These are phyloP conservation scores for Curvularia eragrostidis DNA, from an alignment of 2,329 filamentous ascomycete genomes.

Conservation along the genomic window DNA sequence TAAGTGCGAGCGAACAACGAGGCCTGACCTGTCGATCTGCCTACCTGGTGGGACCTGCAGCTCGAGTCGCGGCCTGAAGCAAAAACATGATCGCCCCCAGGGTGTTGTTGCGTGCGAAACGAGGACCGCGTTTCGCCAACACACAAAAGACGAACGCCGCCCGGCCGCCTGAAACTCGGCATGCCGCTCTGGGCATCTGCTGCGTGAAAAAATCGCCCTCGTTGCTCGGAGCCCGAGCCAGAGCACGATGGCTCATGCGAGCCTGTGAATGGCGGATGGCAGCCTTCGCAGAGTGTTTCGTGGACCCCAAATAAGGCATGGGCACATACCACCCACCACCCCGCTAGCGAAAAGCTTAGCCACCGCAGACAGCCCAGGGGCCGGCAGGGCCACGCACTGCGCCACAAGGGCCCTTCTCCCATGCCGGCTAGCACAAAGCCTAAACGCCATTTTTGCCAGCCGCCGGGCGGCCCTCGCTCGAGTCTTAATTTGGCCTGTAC, in stretches of 20 bases:
- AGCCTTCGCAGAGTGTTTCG: background rate
- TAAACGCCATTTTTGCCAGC: background rate
- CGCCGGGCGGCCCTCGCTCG: background rate
- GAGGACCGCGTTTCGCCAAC: background rate
- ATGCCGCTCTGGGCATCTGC: background rate
- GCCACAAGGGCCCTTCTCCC: background rate
- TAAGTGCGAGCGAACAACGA: background rate
- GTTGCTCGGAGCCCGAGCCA: background rate
- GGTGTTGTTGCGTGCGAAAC: background rate
- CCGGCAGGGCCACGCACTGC: background rate
- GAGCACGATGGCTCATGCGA: background rate
- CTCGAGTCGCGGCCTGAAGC: constrained; percentile 3
- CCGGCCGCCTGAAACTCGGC: constrained; percentile 1
- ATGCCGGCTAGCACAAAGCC: background rate
- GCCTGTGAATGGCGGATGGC: background rate
- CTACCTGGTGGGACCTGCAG: constrained; percentile 15
- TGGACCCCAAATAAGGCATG: background rate
- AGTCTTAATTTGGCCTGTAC: background rate
- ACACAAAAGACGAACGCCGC: constrained; percentile 2
- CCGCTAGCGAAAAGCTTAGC: constrained; percentile 1
- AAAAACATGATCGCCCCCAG: constrained; percentile 12
- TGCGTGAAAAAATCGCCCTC: background rate
- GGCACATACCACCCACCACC: background rate
- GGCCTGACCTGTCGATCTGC: constrained; percentile 3
- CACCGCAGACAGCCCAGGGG: background rate